These are phyloP conservation scores for Pseudonectria buxi DNA, from an alignment of 2,329 filamentous ascomycete species.

Conservation along the genomic window DNA sequence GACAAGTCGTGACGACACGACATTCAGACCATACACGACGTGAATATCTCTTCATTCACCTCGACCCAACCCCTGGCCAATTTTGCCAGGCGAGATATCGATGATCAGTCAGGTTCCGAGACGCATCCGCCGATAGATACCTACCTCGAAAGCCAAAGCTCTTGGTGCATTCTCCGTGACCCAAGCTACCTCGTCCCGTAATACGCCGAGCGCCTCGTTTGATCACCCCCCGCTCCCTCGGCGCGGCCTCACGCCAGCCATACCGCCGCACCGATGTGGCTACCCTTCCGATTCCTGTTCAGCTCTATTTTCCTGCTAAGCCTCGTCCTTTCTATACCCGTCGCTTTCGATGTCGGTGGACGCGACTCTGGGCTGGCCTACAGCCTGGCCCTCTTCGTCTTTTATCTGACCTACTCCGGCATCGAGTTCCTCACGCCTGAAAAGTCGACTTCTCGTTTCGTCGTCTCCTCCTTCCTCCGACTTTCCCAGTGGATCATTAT, in stretches of 20 bases:
- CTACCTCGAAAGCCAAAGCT: no score
- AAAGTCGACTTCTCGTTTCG: slow-evolving; percentile 65
- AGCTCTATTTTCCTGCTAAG: slow-evolving; percentile 81
- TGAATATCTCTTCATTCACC: no score
- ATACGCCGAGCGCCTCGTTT: slow-evolving; percentile 2
- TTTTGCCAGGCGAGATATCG: no score
- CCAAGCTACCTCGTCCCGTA: no score
- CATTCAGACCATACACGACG: no score
- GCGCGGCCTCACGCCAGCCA: slow-evolving; percentile 22
- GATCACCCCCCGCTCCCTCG: slow-evolving; percentile 13
- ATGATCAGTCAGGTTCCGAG: no score
- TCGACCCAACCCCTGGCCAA: no score
- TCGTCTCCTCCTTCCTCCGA: slow-evolving; percentile 61
- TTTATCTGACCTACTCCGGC: slow-evolving; percentile 83
- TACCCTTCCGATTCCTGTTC: slow-evolving; percentile 71
- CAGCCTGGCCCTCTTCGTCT: slow-evolving; percentile 79
- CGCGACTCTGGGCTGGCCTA: slow-evolving; percentile 90
- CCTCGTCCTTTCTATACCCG: slow-evolving; percentile 90
- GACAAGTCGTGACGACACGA: no score
- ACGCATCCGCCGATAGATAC: no score
- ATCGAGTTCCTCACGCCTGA: slow-evolving; percentile 77
- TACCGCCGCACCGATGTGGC: slow-evolving; percentile 59
- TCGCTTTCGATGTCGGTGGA: slow-evolving; percentile 96
- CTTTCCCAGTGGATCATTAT: slow-evolving; percentile 82
- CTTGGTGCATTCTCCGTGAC: no score